phyloP scores from a whole-genome alignment of 2,329 filamentous ascomycete species.

The Talaromyces marneffei region DNA sequence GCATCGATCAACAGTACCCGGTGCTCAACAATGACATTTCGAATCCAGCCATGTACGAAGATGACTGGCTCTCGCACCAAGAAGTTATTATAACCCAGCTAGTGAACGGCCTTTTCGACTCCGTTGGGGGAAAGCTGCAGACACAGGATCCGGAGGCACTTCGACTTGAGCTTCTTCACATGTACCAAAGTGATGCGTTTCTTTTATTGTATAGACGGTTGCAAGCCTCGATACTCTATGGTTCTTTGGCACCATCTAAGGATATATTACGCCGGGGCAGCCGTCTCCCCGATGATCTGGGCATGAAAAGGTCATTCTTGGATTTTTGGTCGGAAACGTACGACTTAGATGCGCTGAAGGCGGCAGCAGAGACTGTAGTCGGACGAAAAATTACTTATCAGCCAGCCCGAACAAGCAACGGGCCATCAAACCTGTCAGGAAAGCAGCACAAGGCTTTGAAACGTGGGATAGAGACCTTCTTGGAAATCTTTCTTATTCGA shows the following conservation, averaged over 20 bases:
- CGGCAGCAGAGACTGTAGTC: conserved; percentile 54
- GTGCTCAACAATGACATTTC: conserved; percentile 50
- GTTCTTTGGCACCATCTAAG: conserved; percentile 52
- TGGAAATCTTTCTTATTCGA: conserved; percentile 53
- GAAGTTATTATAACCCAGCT: conserved; percentile 57
- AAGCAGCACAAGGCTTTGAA: conserved; percentile 27
- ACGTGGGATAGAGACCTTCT: conserved; percentile 46
- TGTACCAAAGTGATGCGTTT: conserved; percentile 51
- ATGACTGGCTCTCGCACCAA: conserved; percentile 58
- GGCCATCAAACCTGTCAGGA: neutral
- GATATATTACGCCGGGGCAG: conserved; percentile 43
- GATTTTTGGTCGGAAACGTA: conserved; percentile 56
- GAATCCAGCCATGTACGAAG: conserved; percentile 56
- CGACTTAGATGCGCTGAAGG: conserved; percentile 45
- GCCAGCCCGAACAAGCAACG: conserved; percentile 10
- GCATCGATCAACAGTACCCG: conserved; percentile 41
- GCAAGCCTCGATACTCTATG: conserved; percentile 54
- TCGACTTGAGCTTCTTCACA: conserved; percentile 44
- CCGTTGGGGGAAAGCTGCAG: conserved; percentile 20
- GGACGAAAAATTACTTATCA: conserved; percentile 45
- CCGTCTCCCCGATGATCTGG: conserved; percentile 52
- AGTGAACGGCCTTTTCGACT: conserved; percentile 51
- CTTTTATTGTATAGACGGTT: conserved; percentile 51
- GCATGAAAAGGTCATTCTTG: conserved; percentile 52
- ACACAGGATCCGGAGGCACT: conserved; percentile 29